Percentiles rank a stretch among this genome's conserved stretches.
phyloP scores from a whole-genome alignment of 2,329 filamentous ascomycete species.

The Davidsoniella neocaledoniae region DNA sequence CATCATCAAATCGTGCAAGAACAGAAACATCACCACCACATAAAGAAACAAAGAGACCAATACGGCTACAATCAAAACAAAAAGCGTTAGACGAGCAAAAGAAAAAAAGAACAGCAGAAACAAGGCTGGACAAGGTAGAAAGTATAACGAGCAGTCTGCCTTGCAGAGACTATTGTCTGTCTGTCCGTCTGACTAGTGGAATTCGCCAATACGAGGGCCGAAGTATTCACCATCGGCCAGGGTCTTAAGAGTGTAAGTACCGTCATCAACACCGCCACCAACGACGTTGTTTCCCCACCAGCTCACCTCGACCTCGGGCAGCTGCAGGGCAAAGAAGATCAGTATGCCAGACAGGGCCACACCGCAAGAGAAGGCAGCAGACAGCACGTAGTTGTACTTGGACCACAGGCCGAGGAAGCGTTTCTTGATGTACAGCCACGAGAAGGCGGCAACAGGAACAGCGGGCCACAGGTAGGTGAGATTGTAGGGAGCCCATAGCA shows the following conservation, averaged over 20 bases:
- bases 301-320: constrained; percentile 24
- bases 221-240: constrained; percentile 21
- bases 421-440: constrained; percentile 26
- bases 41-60: neutral
- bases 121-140: neutral
- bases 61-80: neutral
- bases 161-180: neutral
- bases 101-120: neutral
- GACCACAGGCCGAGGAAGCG: constrained; percentile 22
- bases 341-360: constrained; percentile 34
- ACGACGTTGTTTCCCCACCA: constrained; percentile 34
- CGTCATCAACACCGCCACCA: constrained; percentile 26
- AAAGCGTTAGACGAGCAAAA: neutral
- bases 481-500: constrained; percentile 25
- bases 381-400: constrained; percentile 37
- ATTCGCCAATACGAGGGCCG: constrained; percentile 16
- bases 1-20: constrained; percentile 2
- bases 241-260: constrained; percentile 22
- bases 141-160: neutral
- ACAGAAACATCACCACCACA: neutral
- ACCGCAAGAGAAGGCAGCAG: constrained; percentile 32
- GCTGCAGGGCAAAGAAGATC: constrained; percentile 36
- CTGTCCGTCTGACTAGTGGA: constrained; percentile 4
- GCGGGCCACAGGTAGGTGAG: constrained; percentile 27
- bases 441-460: constrained; percentile 25